A percentile compares a stretch with the other conserved stretches of the same genome.
Evolutionary conservation across 805 yeast genomes (phyloP).

Genomic region (Dipodascopsis uninucleata): DNA sequence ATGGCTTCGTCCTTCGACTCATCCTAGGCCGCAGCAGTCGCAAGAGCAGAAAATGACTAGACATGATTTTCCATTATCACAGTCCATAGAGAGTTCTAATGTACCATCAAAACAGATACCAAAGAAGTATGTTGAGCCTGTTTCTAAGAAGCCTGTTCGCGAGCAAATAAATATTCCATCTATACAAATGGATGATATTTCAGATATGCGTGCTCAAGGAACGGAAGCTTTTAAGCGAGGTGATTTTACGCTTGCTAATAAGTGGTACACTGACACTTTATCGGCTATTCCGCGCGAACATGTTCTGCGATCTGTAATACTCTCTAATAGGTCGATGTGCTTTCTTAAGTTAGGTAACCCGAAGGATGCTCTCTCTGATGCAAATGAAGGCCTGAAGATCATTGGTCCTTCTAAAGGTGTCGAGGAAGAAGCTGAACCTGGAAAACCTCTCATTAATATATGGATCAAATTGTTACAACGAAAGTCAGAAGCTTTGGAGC

Average conservation of each 20-base stretch:
- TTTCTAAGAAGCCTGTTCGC: conserved; percentile 28
- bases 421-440: conserved; percentile 45
- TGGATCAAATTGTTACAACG: conserved; percentile 67
- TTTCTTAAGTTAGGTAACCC: conserved; percentile 68
- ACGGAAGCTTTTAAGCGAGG: conserved; percentile 70
- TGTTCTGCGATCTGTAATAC: conserved; percentile 59
- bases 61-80: no score
- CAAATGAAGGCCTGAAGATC: conserved; percentile 47
- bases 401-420: conserved; percentile 41
- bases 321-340: conserved; percentile 72
- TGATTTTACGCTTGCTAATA: conserved; percentile 66
- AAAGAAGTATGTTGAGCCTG: no score
- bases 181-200: conserved; percentile 34
- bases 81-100: no score
- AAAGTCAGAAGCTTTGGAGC: conserved; percentile 82
- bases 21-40: conserved; percentile 1
- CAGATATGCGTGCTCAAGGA: conserved; percentile 45
- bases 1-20: background rate
- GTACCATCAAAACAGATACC: no score
- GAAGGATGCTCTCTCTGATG: conserved; percentile 46
- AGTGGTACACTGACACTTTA: conserved; percentile 55
- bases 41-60: background rate
- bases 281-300: conserved; percentile 60
- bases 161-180: conserved; percentile 31
- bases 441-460: conserved; percentile 59